A percentile compares a stretch with the other conserved stretches of the same genome.
These are phyloP conservation scores for Dryadomyces quercus-mongolicae DNA, from an alignment of 2,329 filamentous ascomycete genomes.

Conservation along the genomic window DNA sequence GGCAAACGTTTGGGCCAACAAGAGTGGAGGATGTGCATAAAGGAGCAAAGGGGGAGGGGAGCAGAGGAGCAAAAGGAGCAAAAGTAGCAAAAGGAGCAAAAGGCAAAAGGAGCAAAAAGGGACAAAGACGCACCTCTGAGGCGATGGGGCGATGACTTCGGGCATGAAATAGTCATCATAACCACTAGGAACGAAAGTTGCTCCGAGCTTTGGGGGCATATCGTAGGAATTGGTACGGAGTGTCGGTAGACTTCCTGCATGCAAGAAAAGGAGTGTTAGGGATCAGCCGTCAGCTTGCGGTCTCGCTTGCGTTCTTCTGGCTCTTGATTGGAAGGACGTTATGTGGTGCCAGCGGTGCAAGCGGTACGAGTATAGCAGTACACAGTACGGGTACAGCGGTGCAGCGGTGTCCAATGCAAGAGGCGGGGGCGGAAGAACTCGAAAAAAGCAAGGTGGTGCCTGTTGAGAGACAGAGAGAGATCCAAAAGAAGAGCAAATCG, in stretches of 20 bases:
- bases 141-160: constrained; percentile 41
- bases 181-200: constrained; percentile 44
- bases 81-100: too few species aligned
- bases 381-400: not conserved
- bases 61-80: not conserved
- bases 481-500: not conserved
- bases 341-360: not conserved
- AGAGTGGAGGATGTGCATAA: not conserved
- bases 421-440: not conserved
- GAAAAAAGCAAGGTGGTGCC: too few species aligned
- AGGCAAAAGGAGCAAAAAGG: too few species aligned
- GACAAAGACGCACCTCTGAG: constrained; percentile 32
- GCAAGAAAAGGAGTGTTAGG: constrained; percentile 11
- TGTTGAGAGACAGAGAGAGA: too few species aligned
- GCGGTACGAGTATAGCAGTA: too few species aligned
- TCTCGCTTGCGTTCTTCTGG: not conserved
- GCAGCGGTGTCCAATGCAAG: not conserved
- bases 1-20: not conserved
- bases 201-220: constrained; percentile 30
- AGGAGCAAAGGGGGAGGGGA: not conserved
- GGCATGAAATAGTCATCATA: constrained; percentile 47
- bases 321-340: not conserved
- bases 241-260: constrained; percentile 14
- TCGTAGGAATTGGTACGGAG: constrained; percentile 19
- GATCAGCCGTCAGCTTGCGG: not conserved